Conservation (phyloP, 257 asterid genomes). For the Solanum pinnatisectum region DNA sequence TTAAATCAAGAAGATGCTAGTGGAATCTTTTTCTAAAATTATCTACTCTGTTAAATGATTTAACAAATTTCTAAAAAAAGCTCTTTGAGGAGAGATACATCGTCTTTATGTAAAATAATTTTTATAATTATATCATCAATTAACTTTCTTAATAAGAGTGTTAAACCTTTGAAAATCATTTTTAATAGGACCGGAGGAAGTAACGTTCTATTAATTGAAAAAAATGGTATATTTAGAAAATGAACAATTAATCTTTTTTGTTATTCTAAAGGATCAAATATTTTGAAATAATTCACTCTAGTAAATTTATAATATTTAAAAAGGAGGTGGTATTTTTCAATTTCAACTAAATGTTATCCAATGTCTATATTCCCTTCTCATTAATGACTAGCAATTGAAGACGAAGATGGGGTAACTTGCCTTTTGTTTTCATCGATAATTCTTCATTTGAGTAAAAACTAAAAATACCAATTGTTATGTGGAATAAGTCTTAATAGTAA, state of each 20-base stretch:
- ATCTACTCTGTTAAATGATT: neutral
- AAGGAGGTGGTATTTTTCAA: neutral
- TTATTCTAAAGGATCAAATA: neutral
- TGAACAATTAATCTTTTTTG: neutral
- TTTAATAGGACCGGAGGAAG: neutral
- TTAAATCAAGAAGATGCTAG: neutral
- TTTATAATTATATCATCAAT: neutral
- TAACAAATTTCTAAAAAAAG: neutral
- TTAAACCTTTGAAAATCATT: neutral
- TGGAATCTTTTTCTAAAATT: neutral
- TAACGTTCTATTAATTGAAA: neutral
- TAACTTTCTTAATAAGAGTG: neutral
- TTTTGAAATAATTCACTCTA: neutral
- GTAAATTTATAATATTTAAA: neutral
- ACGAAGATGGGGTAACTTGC: neutral
- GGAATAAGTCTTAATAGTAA: neutral
- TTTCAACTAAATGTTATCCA: neutral
- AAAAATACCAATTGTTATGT: neutral
- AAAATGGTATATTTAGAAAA: neutral
- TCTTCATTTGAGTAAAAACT: neutral
- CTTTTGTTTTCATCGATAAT: neutral
- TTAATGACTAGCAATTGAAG: neutral
- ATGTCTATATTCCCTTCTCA: too few relatives aligned
- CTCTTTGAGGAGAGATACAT: neutral
- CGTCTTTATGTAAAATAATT: neutral